Evolutionary conservation across 192 early-diverging fungal genomes (phyloP).

Genomic region (Coemansia sp.): DNA sequence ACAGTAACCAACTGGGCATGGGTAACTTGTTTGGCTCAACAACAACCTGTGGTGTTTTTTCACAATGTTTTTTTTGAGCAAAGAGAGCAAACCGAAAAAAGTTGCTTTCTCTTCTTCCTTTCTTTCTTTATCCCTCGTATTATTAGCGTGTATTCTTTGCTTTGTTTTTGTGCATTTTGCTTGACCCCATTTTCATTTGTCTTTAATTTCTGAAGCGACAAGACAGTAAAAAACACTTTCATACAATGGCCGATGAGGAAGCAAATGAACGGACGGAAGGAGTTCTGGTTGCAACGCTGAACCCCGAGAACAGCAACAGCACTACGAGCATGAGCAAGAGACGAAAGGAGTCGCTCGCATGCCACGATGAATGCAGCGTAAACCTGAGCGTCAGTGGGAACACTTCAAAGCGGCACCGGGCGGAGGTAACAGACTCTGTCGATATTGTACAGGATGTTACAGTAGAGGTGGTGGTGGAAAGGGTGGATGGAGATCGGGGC

Average conservation of each 20-base stretch:
- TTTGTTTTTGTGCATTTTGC: neutral
- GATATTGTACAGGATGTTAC: neutral
- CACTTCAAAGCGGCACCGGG: slow-evolving; percentile 26
- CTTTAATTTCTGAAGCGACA: neutral
- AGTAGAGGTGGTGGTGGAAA: neutral
- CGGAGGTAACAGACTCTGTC: neutral
- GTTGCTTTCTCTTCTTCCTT: too few relatives aligned
- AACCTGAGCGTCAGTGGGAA: neutral
- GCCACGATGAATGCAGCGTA: slow-evolving; percentile 3
- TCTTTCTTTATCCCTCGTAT: too few relatives aligned
- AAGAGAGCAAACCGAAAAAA: too few relatives aligned
- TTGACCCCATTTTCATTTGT: too few relatives aligned
- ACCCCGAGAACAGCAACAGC: slow-evolving; percentile 8
- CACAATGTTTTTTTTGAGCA: neutral
- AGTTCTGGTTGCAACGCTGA: neutral
- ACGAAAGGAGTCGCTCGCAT: slow-evolving; percentile 12
- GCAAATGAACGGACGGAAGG: slow-evolving; percentile 4
- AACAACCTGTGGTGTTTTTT: neutral
- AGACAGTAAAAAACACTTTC: neutral
- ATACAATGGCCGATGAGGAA: slow-evolving; percentile 7
- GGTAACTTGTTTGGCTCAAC: neutral
- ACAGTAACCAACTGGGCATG: too few relatives aligned
- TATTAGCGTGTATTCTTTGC: neutral
- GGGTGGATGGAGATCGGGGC: neutral
- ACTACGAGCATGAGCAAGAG: slow-evolving; percentile 27